Conservation (phyloP, 2,329 filamentous ascomycete genomes). For the Sporothrix luriei region DNA sequence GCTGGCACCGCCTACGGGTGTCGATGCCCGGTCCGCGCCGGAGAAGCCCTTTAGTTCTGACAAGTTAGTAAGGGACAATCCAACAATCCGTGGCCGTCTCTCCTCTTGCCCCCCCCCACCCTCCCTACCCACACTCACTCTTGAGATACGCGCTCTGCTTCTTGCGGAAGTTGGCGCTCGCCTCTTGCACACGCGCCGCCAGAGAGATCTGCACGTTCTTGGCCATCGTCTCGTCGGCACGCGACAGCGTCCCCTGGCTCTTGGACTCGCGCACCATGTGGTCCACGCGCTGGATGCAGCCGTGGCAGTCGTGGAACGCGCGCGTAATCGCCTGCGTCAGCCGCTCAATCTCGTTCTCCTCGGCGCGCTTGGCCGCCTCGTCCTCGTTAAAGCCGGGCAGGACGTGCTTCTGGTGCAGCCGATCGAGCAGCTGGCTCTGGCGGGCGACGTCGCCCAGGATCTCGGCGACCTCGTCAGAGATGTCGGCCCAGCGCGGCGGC, state of each 20-base stretch:
- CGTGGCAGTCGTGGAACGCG: conserved; percentile 86
- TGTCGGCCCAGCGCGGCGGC: conserved; percentile 91
- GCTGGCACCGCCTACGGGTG: conserved; percentile 47
- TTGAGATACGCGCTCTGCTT: conserved; percentile 96
- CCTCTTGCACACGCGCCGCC: conserved; percentile 84
- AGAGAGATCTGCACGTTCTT: conserved; percentile 93
- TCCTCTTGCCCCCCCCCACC: too few relatives aligned
- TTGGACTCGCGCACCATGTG: conserved; percentile 81
- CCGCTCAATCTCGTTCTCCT: conserved; percentile 87
- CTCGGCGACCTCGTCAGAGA: conserved; percentile 91
- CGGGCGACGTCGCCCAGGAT: conserved; percentile 76
- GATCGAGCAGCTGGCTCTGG: conserved; percentile 82
- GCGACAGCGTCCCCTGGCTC: conserved; percentile 69
- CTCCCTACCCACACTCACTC: too few relatives aligned
- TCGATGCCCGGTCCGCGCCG: conserved; percentile 55
- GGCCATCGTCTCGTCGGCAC: conserved; percentile 92
- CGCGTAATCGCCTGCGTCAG: conserved; percentile 89
- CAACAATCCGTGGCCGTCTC: too few relatives aligned
- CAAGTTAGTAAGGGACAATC: conserved; percentile 35
- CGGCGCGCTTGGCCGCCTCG: conserved; percentile 72
- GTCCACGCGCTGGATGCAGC: conserved; percentile 84
- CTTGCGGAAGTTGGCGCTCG: conserved; percentile 89
- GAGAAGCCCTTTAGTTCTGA: conserved; percentile 74
- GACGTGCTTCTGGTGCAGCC: conserved; percentile 95
- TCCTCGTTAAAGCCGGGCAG: conserved; percentile 96